Percentiles rank a stretch among this genome's conserved stretches.
Evolutionary conservation across 768 basidiomycete genomes (phyloP).

Genomic region (Leucocoprinus birnbaumii): DNA sequence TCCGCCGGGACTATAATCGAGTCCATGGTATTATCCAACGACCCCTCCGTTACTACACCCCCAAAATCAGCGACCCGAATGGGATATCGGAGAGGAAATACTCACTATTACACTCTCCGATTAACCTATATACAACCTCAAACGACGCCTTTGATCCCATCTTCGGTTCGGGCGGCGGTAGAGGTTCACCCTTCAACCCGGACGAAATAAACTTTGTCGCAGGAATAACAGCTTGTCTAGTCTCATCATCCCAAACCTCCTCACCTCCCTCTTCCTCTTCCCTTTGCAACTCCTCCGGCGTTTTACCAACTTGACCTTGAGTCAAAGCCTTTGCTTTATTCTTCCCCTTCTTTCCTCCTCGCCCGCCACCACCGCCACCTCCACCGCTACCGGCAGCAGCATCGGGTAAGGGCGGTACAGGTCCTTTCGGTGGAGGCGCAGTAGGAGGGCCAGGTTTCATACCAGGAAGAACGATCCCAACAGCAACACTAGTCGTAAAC

Average conservation of each 20-base stretch:
- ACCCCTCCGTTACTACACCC: background rate
- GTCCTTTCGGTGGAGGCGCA: conserved; percentile 3
- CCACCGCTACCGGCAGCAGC: no score
- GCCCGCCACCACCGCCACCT: no score
- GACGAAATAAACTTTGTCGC: conserved; percentile 8
- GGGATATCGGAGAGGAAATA: background rate
- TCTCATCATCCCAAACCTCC: background rate
- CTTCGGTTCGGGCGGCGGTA: conserved; percentile 8
- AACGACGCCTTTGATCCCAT: conserved; percentile 12
- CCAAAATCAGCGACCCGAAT: background rate
- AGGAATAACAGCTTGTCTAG: background rate
- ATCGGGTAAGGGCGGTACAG: conserved; percentile 5
- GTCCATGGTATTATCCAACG: conserved; percentile 9
- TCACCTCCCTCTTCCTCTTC: background rate
- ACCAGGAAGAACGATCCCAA: conserved; percentile 10
- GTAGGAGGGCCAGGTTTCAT: background rate
- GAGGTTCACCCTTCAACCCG: conserved; percentile 10
- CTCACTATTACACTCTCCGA: conserved; percentile 11
- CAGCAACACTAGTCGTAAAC: conserved; percentile 8
- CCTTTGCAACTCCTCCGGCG: no score
- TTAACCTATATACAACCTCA: conserved; percentile 9
- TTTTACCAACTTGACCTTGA: no score
- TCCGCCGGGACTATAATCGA: conserved; percentile 11
- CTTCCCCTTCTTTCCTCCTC: background rate
- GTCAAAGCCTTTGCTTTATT: background rate